Conservation (phyloP, 192 early-diverging fungal genomes). For the Coemansia sp. region DNA sequence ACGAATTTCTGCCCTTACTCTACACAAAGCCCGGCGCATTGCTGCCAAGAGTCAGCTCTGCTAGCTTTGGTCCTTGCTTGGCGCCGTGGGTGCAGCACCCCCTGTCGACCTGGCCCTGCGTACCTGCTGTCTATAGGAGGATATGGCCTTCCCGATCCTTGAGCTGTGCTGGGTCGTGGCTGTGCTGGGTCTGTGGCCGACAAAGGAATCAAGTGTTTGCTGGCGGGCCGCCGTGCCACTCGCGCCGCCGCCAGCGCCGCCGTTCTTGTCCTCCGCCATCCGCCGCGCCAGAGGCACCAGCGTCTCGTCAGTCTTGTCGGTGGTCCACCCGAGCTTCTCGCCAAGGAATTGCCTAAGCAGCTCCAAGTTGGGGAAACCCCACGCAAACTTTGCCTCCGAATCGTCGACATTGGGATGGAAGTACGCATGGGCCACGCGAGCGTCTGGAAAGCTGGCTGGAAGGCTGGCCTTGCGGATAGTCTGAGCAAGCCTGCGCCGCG, state of each 20-base stretch:
- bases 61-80: too few relatives aligned
- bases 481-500: constrained; percentile 52
- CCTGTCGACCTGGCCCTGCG: not conserved
- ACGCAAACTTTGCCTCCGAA: constrained; percentile 21
- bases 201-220: constrained; percentile 29
- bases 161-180: too few relatives aligned
- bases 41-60: too few relatives aligned
- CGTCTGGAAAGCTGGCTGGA: constrained; percentile 76
- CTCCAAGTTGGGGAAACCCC: constrained; percentile 49
- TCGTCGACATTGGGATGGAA: constrained; percentile 64
- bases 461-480: constrained; percentile 63
- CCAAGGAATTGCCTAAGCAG: constrained; percentile 47
- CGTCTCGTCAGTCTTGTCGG: constrained; percentile 39
- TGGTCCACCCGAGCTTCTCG: constrained; percentile 45
- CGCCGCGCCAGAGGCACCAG: constrained; percentile 47
- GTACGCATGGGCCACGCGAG: constrained; percentile 75
- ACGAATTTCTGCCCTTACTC: too few relatives aligned
- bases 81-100: too few relatives aligned
- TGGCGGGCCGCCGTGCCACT: constrained; percentile 8
- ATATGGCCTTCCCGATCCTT: constrained; percentile 40
- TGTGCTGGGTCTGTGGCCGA: constrained; percentile 7
- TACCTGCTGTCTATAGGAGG: constrained; percentile 16
- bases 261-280: constrained; percentile 19
- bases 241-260: not conserved
- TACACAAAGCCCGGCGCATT: too few relatives aligned